A percentile compares a stretch with the other conserved stretches of the same genome.
These are phyloP conservation scores for Agrocybe pediades DNA, from an alignment of 768 basidiomycete genomes.

Conservation along the genomic window DNA sequence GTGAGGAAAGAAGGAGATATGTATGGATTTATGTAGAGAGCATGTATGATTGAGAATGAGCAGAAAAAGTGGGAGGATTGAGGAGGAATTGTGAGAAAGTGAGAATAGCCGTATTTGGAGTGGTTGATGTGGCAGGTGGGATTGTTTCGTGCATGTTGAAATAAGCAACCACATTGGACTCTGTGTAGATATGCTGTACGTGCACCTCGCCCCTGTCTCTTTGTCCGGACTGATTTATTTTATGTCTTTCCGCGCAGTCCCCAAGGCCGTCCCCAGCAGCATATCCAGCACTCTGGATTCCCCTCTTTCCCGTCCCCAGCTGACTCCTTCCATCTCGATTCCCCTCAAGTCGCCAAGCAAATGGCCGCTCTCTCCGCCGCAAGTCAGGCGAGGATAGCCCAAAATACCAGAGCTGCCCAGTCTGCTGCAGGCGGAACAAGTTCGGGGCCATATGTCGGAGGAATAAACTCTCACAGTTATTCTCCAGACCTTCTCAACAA, in stretches of 20 bases:
- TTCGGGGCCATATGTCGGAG: slow-evolving; percentile 70
- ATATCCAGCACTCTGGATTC: no score
- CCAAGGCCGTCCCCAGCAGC: no score
- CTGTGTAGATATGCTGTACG: no score
- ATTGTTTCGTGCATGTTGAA: no score
- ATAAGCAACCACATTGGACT: no score
- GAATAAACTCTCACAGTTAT: slow-evolving; percentile 50
- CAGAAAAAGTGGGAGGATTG: background rate
- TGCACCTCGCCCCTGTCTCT: no score
- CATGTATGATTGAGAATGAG: background rate
- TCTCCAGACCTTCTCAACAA: slow-evolving; percentile 46
- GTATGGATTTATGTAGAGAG: background rate
- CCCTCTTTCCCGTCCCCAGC: slow-evolving; percentile 31
- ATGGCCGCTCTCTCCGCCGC: slow-evolving; percentile 76
- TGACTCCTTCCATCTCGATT: slow-evolving; percentile 58
- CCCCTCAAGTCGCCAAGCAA: slow-evolving; percentile 73
- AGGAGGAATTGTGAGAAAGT: no score
- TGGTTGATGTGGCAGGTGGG: no score
- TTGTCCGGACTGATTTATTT: no score
- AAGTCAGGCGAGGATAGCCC: slow-evolving; percentile 59
- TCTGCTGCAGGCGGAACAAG: slow-evolving; percentile 63
- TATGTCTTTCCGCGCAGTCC: no score
- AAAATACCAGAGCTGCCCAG: slow-evolving; percentile 41
- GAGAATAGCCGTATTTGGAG: no score
- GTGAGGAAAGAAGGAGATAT: background rate